A percentile compares a stretch with the other conserved stretches of the same genome.
Conservation (phyloP, 768 basidiomycete species). For the Chalciporus piperatus region DNA sequence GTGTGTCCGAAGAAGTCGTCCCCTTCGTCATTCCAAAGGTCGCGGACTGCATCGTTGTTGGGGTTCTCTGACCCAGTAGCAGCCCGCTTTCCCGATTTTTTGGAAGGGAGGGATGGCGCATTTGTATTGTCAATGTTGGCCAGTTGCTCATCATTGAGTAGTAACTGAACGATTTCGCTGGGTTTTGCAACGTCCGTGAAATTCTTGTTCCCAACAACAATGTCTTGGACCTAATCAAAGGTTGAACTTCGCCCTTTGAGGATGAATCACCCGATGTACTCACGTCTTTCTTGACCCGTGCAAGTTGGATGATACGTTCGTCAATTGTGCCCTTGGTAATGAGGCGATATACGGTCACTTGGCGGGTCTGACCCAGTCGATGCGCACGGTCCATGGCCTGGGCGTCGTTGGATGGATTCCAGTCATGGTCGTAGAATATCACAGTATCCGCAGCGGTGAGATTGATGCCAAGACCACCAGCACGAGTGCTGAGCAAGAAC, state of each 20-base stretch:
- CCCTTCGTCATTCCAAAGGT: constrained; percentile 84
- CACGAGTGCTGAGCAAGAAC: constrained; percentile 90
- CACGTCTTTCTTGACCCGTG: constrained; percentile 96
- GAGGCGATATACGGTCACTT: constrained; percentile 94
- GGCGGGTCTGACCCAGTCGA: constrained; percentile 92
- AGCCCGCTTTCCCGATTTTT: constrained; percentile 35
- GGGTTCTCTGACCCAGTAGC: constrained; percentile 30
- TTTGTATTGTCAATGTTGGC: constrained; percentile 59
- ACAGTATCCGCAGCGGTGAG: constrained; percentile 63
- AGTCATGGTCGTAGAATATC: constrained; percentile 24
- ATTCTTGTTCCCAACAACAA: constrained; percentile 96
- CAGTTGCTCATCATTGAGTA: constrained; percentile 93
- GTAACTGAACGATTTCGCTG: constrained; percentile 92
- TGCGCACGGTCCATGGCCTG: constrained; percentile 99
- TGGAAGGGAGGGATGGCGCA: constrained; percentile 35
- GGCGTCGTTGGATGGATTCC: constrained; percentile 93
- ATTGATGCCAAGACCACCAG: constrained; percentile 97
- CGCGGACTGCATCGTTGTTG: constrained; percentile 44
- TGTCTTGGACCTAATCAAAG: constrained; percentile 84
- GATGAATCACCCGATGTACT: constrained; percentile 18
- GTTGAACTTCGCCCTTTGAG: background rate
- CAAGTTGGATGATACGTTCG: constrained; percentile 94
- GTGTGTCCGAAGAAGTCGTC: constrained; percentile 81
- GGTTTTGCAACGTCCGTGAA: constrained; percentile 92
- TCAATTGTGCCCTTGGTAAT: constrained; percentile 95